These are phyloP conservation scores for Exophiala sp. DNA, from an alignment of 2,329 filamentous ascomycete genomes.

Conservation along the genomic window DNA sequence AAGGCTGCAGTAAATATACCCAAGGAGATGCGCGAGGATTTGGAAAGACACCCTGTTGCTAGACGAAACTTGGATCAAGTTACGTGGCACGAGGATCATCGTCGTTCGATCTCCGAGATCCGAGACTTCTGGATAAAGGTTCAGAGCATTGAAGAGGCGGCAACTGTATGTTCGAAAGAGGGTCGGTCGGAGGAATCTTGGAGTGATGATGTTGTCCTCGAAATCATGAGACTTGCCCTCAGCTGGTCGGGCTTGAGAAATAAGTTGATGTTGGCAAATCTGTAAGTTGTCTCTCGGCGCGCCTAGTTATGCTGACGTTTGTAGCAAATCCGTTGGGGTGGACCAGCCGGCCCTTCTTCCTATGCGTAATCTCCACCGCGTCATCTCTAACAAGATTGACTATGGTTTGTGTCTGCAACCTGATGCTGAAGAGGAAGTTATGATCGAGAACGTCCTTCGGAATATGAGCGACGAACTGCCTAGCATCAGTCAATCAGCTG, in stretches of 20 bases:
- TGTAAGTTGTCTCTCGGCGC: neutral
- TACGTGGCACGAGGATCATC: neutral
- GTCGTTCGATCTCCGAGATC: conserved; percentile 3
- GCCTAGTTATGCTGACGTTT: neutral
- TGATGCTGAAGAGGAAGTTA: neutral
- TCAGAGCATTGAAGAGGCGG: conserved; percentile 2
- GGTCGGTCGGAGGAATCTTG: conserved; percentile 1
- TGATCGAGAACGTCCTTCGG: neutral
- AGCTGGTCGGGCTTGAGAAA: conserved; percentile 1
- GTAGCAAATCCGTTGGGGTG: neutral
- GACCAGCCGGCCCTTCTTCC: neutral
- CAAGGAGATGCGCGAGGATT: neutral
- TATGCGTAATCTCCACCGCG: neutral
- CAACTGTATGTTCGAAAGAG: conserved; percentile 1
- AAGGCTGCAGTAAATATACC: neutral
- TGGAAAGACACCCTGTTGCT: neutral
- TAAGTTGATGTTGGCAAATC: neutral
- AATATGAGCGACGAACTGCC: conserved; percentile 1
- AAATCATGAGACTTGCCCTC: conserved; percentile 1
- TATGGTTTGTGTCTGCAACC: conserved; percentile 2
- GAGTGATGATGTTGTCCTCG: conserved; percentile 6
- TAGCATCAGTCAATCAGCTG: conserved; percentile 5
- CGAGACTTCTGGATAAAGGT: conserved; percentile 2
- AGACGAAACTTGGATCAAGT: neutral
- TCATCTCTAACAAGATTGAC: neutral